Conservation (phyloP, 306 rosid genomes). For the Herpetospermum pedunculosum region DNA sequence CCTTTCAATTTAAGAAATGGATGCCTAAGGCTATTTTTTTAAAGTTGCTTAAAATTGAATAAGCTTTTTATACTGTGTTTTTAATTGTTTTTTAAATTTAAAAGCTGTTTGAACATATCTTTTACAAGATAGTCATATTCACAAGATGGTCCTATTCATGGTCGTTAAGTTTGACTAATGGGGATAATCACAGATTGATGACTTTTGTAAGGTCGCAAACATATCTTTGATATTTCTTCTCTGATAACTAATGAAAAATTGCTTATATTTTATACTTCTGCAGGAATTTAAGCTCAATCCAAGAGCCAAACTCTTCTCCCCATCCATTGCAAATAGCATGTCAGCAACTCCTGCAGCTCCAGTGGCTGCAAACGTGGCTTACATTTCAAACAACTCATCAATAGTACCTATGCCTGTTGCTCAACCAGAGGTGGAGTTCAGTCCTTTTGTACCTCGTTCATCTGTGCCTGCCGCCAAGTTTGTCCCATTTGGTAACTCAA, state of each 20-base stretch:
- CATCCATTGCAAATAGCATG: conserved; percentile 35
- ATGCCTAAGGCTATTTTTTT: neutral
- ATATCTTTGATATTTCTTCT: neutral
- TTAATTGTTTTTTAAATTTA: neutral
- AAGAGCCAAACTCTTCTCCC: conserved; percentile 76
- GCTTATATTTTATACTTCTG: conserved; percentile 12
- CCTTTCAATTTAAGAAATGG: neutral
- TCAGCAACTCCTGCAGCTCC: conserved; percentile 32
- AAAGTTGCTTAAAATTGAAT: neutral
- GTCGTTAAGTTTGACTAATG: neutral
- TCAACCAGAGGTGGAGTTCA: conserved; percentile 51
- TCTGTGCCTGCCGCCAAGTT: conserved; percentile 51
- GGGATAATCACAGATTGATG: neutral
- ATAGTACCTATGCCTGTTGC: conserved; percentile 31
- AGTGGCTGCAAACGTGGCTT: conserved; percentile 43
- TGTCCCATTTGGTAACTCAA: conserved; percentile 45
- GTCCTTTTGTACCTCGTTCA: conserved; percentile 35
- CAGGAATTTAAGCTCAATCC: conserved; percentile 91
- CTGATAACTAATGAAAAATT: conserved; percentile 2
- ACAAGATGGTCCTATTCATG: neutral
- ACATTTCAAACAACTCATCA: conserved; percentile 48
- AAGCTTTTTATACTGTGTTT: neutral
- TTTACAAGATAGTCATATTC: neutral
- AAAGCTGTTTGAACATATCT: neutral
- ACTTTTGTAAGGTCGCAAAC: neutral